Evolutionary conservation across 768 basidiomycete genomes (phyloP).

Genomic region (Mycena rebaudengoi): DNA sequence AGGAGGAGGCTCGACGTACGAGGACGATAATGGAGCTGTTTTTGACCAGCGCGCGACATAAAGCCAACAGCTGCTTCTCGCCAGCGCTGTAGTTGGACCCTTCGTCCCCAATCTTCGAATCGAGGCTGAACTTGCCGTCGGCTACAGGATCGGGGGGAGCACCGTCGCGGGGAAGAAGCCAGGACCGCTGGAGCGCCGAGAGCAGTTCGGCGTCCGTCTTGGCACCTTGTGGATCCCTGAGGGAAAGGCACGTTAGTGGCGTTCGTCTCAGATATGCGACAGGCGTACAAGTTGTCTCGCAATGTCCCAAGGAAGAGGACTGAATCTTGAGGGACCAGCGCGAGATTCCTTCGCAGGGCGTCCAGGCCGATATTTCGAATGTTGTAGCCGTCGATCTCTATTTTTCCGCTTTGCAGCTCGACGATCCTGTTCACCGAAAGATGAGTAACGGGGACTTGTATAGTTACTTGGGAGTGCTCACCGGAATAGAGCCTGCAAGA

Average conservation of each 20-base stretch:
- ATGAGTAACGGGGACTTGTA: no score
- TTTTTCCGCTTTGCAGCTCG: conserved; percentile 63
- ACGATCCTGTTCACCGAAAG: no score
- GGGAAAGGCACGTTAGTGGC: not conserved
- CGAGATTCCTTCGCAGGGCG: conserved; percentile 58
- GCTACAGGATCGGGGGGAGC: conserved; percentile 48
- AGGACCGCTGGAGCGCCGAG: conserved; percentile 65
- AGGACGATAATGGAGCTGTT: conserved; percentile 66
- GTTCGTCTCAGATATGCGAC: not conserved
- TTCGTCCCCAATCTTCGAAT: conserved; percentile 68
- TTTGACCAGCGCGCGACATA: conserved; percentile 69
- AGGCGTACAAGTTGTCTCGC: conserved; percentile 53
- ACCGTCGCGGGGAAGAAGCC: conserved; percentile 64
- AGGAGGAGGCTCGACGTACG: conserved; percentile 52
- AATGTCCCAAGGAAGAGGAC: conserved; percentile 62
- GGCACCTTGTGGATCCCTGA: conserved; percentile 62
- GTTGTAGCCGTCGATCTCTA: conserved; percentile 66
- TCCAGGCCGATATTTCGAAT: conserved; percentile 63
- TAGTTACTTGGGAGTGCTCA: no score
- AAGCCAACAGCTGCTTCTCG: conserved; percentile 70
- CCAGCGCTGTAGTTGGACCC: conserved; percentile 72
- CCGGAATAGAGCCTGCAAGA: conserved; percentile 66
- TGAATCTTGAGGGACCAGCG: conserved; percentile 77
- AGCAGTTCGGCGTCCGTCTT: conserved; percentile 70
- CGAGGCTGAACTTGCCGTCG: conserved; percentile 75